Evolutionary conservation across 2,329 filamentous ascomycete genomes (phyloP), one percentile per base, ranked within the genome.

Genomic region (Aspergillus novoparasiticus): DNA sequence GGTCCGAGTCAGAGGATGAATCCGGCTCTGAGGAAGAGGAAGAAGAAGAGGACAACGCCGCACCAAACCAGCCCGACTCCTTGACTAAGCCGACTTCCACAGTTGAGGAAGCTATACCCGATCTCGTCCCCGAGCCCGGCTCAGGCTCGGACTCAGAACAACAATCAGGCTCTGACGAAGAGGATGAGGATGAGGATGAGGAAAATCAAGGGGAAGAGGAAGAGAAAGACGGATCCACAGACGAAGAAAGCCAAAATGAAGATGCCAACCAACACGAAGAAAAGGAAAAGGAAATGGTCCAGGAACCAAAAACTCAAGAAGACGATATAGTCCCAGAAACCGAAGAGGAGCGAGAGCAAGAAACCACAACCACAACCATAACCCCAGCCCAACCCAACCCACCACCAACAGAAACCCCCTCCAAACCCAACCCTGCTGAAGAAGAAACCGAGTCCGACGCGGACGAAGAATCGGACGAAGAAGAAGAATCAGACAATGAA

Each of bases 1-100:
- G 64, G 14, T 64, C 63, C 9, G 64, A 63, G 12, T 61, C 62
- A 3, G 60, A 39, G 6, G 51, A 41, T 12, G 45, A 48, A 26
- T 23, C 51, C n/a, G 21, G 32, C 32, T 55, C 32, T 10, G 32
- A 39, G 6, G n/a, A 55, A 36, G 32, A 55, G 23, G 12, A 14
- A 14, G 45, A 28, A 28, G 26, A 28, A 28, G 26, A 28, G 26
- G 26, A 26, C 10, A 26, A 21, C 9, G 11, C 19, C 9, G 28
- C 16, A 51, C 48, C 14, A 19, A 50, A 11, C 14, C 26, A 30
- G 23, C 16, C 48, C 6, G 11, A 32, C 16, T n/a, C 28, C 48
- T 8, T 21, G 12, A 21, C 19, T 12, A n/a, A 32, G 6, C 19
- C 19, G 26, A 6, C 48, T 51, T 28, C 48, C 16, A 4, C 19